Conservation (phyloP, 768 basidiomycete genomes). For the Suillus americanus region DNA sequence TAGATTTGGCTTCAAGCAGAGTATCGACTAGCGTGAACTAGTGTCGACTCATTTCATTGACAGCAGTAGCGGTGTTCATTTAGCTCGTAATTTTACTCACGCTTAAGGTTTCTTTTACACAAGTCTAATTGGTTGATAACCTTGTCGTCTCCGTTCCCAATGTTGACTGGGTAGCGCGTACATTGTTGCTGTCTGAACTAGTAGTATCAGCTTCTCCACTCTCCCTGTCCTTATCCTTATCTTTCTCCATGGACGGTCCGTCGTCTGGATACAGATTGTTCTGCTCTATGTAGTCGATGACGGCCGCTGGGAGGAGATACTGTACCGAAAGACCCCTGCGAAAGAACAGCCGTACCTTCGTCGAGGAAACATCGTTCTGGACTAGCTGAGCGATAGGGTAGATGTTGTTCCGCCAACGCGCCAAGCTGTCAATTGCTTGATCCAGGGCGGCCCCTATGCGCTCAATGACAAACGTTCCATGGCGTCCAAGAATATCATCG, state of each 20-base stretch:
- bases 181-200: neutral
- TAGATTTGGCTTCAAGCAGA: neutral
- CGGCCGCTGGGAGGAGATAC: slow-evolving; percentile 87
- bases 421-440: slow-evolving; percentile 71
- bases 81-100: neutral
- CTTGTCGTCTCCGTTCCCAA: neutral
- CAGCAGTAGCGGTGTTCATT: neutral
- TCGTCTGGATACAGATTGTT: slow-evolving; percentile 77
- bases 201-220: neutral
- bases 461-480: slow-evolving; percentile 94
- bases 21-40: neutral
- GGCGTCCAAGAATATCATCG: slow-evolving; percentile 92
- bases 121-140: neutral
- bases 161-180: neutral
- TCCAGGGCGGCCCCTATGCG: slow-evolving; percentile 90
- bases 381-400: slow-evolving; percentile 92
- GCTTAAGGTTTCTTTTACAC: neutral
- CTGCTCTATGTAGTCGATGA: slow-evolving; percentile 93
- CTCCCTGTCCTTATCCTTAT: slow-evolving; percentile 38
- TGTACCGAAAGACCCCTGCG: slow-evolving; percentile 79
- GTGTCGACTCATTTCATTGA: neutral
- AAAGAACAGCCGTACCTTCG: slow-evolving; percentile 83
- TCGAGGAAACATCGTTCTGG: slow-evolving; percentile 96
- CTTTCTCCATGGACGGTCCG: slow-evolving; percentile 31
- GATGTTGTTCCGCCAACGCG: slow-evolving; percentile 79